Base-by-base conservation (phyloP, 2,329 filamentous ascomycete genomes). In the Monosporascus sp. region DNA sequence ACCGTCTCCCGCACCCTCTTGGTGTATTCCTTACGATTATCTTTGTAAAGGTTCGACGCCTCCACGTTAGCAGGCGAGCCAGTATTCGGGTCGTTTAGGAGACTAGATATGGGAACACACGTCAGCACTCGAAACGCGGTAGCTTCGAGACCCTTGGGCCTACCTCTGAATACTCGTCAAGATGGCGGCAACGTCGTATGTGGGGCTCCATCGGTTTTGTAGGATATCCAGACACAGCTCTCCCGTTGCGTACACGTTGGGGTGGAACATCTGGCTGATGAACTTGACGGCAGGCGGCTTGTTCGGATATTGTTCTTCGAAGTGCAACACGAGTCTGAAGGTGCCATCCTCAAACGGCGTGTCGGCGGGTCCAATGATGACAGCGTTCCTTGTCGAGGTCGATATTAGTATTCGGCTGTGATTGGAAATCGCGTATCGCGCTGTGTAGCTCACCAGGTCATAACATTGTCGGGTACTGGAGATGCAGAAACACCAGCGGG, bases 261-360 rank as follows among this genome's bases (percentile, higher is more conserved):
- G 94, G 66, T 99, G 94, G 73, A 99, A 99, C 94, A 99, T 99
- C 71, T 94, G 86, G 72, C 90, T 96, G 70, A 99, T 96, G 71
- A 99, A 99, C 70, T 97, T 97, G 74, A 97, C 94, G 37, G 91
- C 89, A 0, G 94, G 94, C 5, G 94, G 94, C 72, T 97, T 97
- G 76, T 97, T 99, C 31, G 94, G 94, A 66, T 99, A 99, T 67
- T 96, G 92, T 72, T 99, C 94, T 70, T 97, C 94, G 64, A 99
- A 99, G 69, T 97, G 91, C 93, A 99, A 97, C 50, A 97, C 92
- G 11, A 99, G 86, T 61, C 93, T 82, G 72, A 99, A 99, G 22
- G 94, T 99, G 58, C 94, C 94, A 72, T 99, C 94, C 74, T 99
- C 94, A 67, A 97, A 99, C 1, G 94, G 93, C 1, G 94, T 99